Percentiles rank a stretch among this genome's conserved stretches.
Conservation (phyloP, 148 eudicot species). For the Euryodendron excelsum region DNA sequence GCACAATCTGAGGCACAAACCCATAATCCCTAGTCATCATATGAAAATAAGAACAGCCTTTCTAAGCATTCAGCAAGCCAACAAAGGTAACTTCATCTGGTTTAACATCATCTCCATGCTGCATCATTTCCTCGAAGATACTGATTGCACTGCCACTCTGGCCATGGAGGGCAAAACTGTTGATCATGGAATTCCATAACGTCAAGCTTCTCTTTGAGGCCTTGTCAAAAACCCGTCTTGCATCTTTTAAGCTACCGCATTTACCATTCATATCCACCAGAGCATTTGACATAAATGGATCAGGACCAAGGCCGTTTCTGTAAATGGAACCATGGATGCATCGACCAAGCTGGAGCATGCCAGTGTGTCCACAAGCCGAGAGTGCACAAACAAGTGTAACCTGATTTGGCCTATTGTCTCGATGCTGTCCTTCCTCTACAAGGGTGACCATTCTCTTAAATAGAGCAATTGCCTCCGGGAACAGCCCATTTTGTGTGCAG, state of each 20-base stretch:
- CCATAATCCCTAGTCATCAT: conserved; percentile 47
- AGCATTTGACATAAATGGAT: conserved; percentile 43
- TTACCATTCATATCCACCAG: conserved; percentile 83
- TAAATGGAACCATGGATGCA: conserved; percentile 55
- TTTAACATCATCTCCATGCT: conserved; percentile 21
- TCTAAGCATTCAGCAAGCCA: conserved; percentile 65
- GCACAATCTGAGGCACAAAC: conserved; percentile 68
- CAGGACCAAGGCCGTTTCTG: conserved; percentile 38
- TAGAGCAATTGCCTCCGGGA: conserved; percentile 49
- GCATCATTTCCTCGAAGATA: conserved; percentile 61
- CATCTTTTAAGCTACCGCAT: conserved; percentile 66
- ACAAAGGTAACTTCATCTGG: conserved; percentile 71
- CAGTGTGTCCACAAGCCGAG: conserved; percentile 70
- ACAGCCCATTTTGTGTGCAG: conserved; percentile 68
- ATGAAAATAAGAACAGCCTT: conserved; percentile 46
- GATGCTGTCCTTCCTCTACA: conserved; percentile 1
- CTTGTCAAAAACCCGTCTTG: conserved; percentile 47
- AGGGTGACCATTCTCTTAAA: conserved; percentile 50
- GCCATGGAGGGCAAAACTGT: conserved; percentile 71
- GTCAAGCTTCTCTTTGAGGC: conserved; percentile 37
- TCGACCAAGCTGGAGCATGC: conserved; percentile 69
- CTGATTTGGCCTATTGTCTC: conserved; percentile 45
- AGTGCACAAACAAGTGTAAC: conserved; percentile 55
- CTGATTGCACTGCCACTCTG: conserved; percentile 41
- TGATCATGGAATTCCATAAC: conserved; percentile 78